Base-by-base conservation (phyloP, 2,329 filamentous ascomycete genomes). In the Ascochyta pisi region DNA sequence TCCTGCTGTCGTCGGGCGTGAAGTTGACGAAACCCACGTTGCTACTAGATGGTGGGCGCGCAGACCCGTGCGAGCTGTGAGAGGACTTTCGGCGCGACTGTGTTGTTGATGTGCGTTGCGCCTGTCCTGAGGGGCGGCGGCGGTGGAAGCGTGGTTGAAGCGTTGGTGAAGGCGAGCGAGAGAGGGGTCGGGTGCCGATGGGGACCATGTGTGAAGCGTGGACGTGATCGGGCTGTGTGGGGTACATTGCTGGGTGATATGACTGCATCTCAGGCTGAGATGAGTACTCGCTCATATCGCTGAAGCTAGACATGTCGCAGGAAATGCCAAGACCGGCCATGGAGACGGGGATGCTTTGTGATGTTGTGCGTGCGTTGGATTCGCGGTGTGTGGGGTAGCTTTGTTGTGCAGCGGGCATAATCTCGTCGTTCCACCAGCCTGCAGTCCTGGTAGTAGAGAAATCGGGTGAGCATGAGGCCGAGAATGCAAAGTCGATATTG, bases 1-100 rank as follows among this genome's bases (percentile, higher is more conserved):
- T 86, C 13, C 84, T 80, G 67, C 87, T 88, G 74, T 99, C 93
- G 45, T 83, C 81, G 0, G 92, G 88, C 1, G 93, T 97, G 77
- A 90, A 96, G 76, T 98, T 98, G 61, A 96, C 91, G 70, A 98
- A 98, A 10, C 82, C 84, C 13, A 81, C 80, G n/a, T 54, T 54
- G 35, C 84, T 83, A 8, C 16, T 23, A 5, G 52, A 48, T 43
- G 73, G 74, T 31, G 85, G 84, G 8, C 84, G 78, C 3, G 62
- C 62, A 49, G 3, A 73, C 67, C 6, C 73, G 64, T 31, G 53
- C 10, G 48, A 57, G 9, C 49, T 45, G 9, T 40, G 41, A 3
- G 31, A 40, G 1, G 49, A 52, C 19, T 57, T 57, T 10, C 54
- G 49, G 5, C 54, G 54, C 19, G 46, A 27, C 6, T 42, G 33